Percentiles rank a stretch among this genome's conserved stretches.
These are phyloP conservation scores for Sporobolomyces roseus DNA, from an alignment of 768 basidiomycete species.

Conservation along the genomic window DNA sequence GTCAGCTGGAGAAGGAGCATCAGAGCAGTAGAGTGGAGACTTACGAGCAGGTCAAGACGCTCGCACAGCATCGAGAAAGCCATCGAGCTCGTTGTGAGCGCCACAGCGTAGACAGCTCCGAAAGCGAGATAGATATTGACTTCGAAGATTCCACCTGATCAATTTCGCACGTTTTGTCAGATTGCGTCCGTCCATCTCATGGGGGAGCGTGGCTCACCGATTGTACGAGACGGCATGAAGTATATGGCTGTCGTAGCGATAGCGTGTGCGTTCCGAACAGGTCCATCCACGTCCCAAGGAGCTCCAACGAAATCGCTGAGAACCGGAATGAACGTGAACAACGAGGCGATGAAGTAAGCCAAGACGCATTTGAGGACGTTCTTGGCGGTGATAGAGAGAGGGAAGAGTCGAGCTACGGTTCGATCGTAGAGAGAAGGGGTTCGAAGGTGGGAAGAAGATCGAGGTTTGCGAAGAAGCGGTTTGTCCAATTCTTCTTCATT, in stretches of 20 bases:
- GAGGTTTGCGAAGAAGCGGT: conserved; percentile 1
- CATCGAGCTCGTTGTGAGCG: conserved; percentile 50
- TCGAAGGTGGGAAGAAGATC: neutral
- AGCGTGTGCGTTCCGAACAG: conserved; percentile 37
- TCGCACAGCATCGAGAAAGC: conserved; percentile 58
- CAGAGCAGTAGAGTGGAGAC: neutral
- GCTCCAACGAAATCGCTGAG: conserved; percentile 66
- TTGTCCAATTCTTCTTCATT: conserved; percentile 17
- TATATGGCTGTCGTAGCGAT: conserved; percentile 63
- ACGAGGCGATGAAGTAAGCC: conserved; percentile 80
- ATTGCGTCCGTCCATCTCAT: too few relatives aligned
- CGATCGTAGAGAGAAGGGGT: neutral
- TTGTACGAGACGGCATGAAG: conserved; percentile 88
- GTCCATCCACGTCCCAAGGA: conserved; percentile 40
- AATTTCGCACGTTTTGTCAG: too few relatives aligned
- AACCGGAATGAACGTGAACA: conserved; percentile 83
- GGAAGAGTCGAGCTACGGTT: neutral
- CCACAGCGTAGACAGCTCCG: conserved; percentile 60
- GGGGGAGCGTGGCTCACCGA: too few relatives aligned
- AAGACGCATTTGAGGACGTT: conserved; percentile 79
- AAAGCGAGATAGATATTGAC: conserved; percentile 62
- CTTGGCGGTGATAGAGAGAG: conserved; percentile 13
- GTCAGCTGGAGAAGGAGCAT: neutral
- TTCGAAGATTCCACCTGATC: conserved; percentile 86
- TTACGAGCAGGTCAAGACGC: conserved; percentile 60